Evolutionary conservation across 495 filamentous ascomycete species (phyloP).

Genomic region (Oidiodendron maius): DNA sequence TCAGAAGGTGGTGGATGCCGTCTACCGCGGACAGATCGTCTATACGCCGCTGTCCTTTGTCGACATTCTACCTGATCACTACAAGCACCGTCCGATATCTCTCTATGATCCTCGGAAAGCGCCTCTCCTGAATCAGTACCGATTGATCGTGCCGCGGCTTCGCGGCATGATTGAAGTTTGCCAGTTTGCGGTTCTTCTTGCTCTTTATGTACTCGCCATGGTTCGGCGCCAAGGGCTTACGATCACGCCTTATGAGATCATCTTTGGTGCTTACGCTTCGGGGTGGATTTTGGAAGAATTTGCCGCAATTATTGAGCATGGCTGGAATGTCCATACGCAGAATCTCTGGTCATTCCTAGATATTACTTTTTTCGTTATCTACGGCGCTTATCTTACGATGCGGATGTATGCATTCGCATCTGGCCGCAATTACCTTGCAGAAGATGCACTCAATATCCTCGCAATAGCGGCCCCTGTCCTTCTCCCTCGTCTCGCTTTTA

Average conservation of each 20-base stretch:
- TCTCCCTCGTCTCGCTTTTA: slow-evolving; percentile 63
- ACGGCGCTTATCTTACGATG: slow-evolving; percentile 50
- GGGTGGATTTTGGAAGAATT: slow-evolving; percentile 68
- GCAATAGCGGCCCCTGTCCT: slow-evolving; percentile 61
- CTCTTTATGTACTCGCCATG: slow-evolving; percentile 56
- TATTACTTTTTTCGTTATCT: slow-evolving; percentile 57
- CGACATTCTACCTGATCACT: slow-evolving; percentile 64
- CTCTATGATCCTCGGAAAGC: slow-evolving; percentile 61
- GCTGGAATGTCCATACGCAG: slow-evolving; percentile 67
- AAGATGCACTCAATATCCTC: slow-evolving; percentile 60
- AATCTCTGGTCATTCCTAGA: slow-evolving; percentile 73
- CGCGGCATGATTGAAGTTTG: slow-evolving; percentile 57
- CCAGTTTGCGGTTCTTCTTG: slow-evolving; percentile 56
- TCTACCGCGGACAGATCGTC: slow-evolving; percentile 56
- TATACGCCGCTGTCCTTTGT: slow-evolving; percentile 63
- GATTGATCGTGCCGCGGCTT: slow-evolving; percentile 60
- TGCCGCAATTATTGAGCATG: slow-evolving; percentile 63
- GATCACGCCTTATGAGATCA: slow-evolving; percentile 46
- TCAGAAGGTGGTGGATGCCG: slow-evolving; percentile 61
- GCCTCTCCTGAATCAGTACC: slow-evolving; percentile 63
- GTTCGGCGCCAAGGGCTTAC: slow-evolving; percentile 39
- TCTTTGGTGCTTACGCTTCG: slow-evolving; percentile 55
- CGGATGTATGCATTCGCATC: slow-evolving; percentile 46
- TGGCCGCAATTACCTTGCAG: slow-evolving; percentile 14
- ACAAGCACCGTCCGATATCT: slow-evolving; percentile 62